Base-by-base conservation (phyloP, 768 basidiomycete species). In the Trichaptum fuscoviolaceum region DNA sequence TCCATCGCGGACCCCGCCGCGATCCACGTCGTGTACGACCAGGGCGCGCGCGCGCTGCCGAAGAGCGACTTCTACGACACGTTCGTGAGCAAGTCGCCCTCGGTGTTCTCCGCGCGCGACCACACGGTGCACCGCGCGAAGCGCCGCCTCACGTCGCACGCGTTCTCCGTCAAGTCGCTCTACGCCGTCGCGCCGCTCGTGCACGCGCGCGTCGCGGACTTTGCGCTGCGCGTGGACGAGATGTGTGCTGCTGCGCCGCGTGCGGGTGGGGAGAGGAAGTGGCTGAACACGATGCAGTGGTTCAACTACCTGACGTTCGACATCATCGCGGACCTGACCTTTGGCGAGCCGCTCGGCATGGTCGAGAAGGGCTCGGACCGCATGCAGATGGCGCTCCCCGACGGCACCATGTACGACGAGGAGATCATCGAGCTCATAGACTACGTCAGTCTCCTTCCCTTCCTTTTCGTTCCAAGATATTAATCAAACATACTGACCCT, bases 231-330 rank as follows among this genome's bases (percentile, higher is more conserved):
- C 20, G 42, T 64, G 26, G 66, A 67, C 58, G 63, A 26, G 12
- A 10, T 64, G 24, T 64, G 63, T 35, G 34, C 20, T n/a, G 62
- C 26, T 30, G 62, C 36, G 18, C 36, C 57, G 25, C 7, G 17
- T 42, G 20, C 34, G 8, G 62, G 64, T 3, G 61, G 15, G 70
- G 64, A n/a, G 67, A 72, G 57, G 66, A 66, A 30, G 65, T 74
- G 26, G 72, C 76, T 66, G 69, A 68, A 1, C 66, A 60, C 57
- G 23, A 60, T 77, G 18, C 35, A 70, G 59, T 77, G 76, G 76
- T 71, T 79, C 67, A 77, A 79, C 65, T 77, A 74, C 62, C 67
- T 79, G 26, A 71, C 78, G 2, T 76, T 77, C 63, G 77, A 78
- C 63, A 69, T 75, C 34, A 66, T 78, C 12, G 76, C 76, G 2